phyloP scores from a whole-genome alignment of 352 stramenopile species.

The Pythium chondricola region DNA sequence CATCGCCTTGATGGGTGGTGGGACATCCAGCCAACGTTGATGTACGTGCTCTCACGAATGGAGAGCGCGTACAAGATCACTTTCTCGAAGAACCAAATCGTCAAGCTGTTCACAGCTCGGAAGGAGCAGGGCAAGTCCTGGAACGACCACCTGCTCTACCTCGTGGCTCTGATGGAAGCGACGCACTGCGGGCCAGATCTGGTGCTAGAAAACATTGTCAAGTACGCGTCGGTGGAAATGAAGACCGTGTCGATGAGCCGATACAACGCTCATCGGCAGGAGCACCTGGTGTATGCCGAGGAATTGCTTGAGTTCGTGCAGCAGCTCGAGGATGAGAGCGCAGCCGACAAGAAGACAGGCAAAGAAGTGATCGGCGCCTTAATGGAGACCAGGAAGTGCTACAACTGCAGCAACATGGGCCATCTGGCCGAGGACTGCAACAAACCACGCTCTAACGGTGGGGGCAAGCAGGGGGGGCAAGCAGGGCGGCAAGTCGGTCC shows the following conservation, averaged over 20 bases:
- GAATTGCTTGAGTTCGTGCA: conserved; percentile 6
- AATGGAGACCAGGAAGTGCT: neutral
- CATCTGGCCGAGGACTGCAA: conserved; percentile 1
- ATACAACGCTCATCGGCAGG: neutral
- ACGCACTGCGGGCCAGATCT: neutral
- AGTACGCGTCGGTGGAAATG: conserved; percentile 5
- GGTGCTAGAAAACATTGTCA: conserved; percentile 8
- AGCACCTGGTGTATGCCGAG: conserved; percentile 6
- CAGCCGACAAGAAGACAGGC: neutral
- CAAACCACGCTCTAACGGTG: no score
- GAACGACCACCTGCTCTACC: conserved; percentile 7
- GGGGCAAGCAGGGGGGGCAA: neutral
- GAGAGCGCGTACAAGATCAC: neutral
- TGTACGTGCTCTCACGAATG: neutral
- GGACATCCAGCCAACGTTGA: neutral
- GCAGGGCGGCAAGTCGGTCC: no score
- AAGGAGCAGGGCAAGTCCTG: neutral
- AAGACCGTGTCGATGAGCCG: neutral
- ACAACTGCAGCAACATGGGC: neutral
- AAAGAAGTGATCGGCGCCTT: neutral
- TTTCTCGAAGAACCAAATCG: neutral
- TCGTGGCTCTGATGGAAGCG: conserved; percentile 5
- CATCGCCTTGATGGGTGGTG: conserved; percentile 4
- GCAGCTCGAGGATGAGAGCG: neutral
- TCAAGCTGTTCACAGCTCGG: neutral